Conservation (phyloP, 129 eudicot genomes). For the Tanacetum coccineum region DNA sequence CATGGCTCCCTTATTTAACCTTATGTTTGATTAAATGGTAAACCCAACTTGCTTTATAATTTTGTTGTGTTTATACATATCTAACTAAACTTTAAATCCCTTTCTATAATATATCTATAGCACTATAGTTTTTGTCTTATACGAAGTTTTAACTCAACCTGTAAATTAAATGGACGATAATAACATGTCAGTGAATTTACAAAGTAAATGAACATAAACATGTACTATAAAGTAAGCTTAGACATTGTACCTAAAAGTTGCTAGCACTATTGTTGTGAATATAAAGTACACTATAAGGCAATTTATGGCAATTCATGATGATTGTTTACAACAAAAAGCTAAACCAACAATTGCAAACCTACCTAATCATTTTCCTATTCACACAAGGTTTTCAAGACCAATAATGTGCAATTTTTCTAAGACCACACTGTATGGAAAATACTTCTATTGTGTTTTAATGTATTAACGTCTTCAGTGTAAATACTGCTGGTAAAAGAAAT, state of each 20-base stretch:
- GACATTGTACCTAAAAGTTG: conserved; percentile 37
- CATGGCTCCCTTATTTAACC: too few relatives aligned
- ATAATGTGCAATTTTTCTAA: background rate
- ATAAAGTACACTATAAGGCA: conserved; percentile 36
- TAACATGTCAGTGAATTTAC: background rate
- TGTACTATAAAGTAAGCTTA: conserved; percentile 21
- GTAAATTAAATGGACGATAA: background rate
- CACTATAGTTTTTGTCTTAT: background rate
- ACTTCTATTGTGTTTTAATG: too few relatives aligned
- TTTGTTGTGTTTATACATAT: too few relatives aligned
- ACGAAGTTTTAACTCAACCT: background rate
- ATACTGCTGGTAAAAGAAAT: too few relatives aligned
- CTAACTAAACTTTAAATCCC: too few relatives aligned
- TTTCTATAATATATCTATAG: too few relatives aligned
- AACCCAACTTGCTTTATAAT: too few relatives aligned
- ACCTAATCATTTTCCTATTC: conserved; percentile 33
- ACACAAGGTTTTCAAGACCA: conserved; percentile 10
- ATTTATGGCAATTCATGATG: conserved; percentile 37
- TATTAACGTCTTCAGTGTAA: too few relatives aligned
- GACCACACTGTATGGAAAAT: too few relatives aligned
- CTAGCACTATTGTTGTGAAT: conserved; percentile 30
- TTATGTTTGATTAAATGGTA: too few relatives aligned
- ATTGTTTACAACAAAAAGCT: conserved; percentile 26
- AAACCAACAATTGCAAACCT: conserved; percentile 26
- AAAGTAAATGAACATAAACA: conserved; percentile 19